These are phyloP conservation scores for Rhizopus delemar DNA, from an alignment of 371 early-diverging fungal genomes.

Conservation along the genomic window DNA sequence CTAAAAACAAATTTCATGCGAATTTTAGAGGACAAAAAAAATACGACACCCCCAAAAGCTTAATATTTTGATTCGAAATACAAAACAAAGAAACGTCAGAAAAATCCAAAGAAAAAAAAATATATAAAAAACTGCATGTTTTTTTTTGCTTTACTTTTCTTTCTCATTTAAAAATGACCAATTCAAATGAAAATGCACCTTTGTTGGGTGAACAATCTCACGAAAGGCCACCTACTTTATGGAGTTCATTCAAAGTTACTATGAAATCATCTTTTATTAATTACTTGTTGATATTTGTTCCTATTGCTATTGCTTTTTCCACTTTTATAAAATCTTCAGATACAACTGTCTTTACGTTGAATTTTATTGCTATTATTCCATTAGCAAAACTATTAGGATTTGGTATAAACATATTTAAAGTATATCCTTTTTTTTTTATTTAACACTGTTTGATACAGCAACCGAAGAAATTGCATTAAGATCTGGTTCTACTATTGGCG, in stretches of 20 bases:
- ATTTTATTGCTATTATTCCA: slow-evolving; percentile 90
- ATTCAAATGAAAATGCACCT: too few species aligned
- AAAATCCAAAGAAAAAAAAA: too few species aligned
- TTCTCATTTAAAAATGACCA: too few species aligned
- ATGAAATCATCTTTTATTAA: slow-evolving; percentile 61
- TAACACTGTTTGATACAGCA: slow-evolving; percentile 21
- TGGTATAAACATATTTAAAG: slow-evolving; percentile 18
- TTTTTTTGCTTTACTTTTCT: too few species aligned
- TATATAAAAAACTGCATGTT: too few species aligned
- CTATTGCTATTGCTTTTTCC: slow-evolving; percentile 76
- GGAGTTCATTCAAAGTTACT: slow-evolving; percentile 36
- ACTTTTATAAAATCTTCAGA: slow-evolving; percentile 57
- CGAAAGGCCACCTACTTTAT: slow-evolving; percentile 11
- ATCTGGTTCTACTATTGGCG: slow-evolving; percentile 38
- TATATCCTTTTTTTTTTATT: not conserved
- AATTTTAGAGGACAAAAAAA: too few species aligned
- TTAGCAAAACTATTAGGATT: slow-evolving; percentile 68
- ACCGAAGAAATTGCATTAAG: slow-evolving; percentile 53
- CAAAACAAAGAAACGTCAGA: too few species aligned
- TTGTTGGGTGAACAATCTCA: too few species aligned
- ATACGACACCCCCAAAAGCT: too few species aligned
- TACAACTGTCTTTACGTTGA: slow-evolving; percentile 72
- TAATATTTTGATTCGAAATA: too few species aligned
- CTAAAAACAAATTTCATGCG: too few species aligned
- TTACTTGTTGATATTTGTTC: slow-evolving; percentile 70